phyloP scores from a whole-genome alignment of 1,284 basidiomycete genomes.

The Blastosporella zonata region DNA sequence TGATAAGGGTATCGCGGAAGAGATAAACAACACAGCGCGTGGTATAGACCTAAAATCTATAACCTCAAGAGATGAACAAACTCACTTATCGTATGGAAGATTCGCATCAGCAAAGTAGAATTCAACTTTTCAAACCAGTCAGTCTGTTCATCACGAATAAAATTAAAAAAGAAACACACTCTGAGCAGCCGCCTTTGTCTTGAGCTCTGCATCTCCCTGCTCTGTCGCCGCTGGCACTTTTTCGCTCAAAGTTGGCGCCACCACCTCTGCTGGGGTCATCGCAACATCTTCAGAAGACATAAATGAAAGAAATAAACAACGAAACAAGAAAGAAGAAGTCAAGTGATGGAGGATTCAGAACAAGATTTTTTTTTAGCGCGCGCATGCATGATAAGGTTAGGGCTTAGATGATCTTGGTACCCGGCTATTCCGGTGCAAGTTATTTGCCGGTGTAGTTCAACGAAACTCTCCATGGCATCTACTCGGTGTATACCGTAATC shows the following conservation, averaged over 20 bases:
- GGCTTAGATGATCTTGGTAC: conserved; percentile 1
- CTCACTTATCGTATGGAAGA: conserved; percentile 90
- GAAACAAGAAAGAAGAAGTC: not conserved
- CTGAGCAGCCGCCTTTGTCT: conserved; percentile 45
- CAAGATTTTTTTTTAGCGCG: conserved; percentile 6
- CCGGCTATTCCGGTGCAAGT: not conserved
- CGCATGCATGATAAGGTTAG: conserved; percentile 4
- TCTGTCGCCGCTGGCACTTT: conserved; percentile 18
- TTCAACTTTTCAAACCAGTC: conserved; percentile 68
- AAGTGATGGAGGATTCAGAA: not conserved
- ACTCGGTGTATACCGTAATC: too few relatives aligned
- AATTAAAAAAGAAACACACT: conserved; percentile 30
- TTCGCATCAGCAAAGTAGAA: conserved; percentile 98
- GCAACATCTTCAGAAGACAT: conserved; percentile 12
- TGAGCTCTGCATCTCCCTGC: conserved; percentile 31
- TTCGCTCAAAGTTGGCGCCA: conserved; percentile 11
- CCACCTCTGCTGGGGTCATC: conserved; percentile 13
- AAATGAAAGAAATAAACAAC: conserved; percentile 12
- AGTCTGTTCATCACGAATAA: not conserved
- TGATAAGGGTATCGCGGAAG: too few relatives aligned
- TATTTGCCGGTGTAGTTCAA: not conserved
- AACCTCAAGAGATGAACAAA: not conserved
- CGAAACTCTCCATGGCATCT: too few relatives aligned
- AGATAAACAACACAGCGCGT: too few relatives aligned
- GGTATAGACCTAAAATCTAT: too few relatives aligned